Evolutionary conservation across 2,329 filamentous ascomycete genomes (phyloP).

Genomic region (Epichloe amarillans): DNA sequence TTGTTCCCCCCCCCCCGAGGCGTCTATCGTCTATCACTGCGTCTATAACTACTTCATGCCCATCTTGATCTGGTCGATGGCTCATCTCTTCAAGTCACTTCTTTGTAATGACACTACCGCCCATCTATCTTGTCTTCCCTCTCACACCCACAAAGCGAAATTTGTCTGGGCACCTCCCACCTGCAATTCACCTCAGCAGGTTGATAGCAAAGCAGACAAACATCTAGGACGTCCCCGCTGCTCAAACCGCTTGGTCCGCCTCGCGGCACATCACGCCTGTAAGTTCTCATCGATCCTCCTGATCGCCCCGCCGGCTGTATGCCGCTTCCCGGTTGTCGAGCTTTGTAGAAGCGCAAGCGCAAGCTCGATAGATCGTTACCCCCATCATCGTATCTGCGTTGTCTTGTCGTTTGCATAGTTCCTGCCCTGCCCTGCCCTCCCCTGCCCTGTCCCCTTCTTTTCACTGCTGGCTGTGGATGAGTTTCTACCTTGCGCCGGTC

Average conservation of each 20-base stretch:
- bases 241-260: constrained; percentile 4
- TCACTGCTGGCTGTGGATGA: not conserved
- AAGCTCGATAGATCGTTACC: not conserved
- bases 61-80: constrained; percentile 7
- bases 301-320: not conserved
- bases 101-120: too few relatives aligned
- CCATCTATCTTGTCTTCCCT: not conserved
- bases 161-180: not conserved
- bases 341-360: not conserved
- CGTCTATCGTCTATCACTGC: not conserved
- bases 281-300: constrained; percentile 3
- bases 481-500: constrained; percentile 8
- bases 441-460: not conserved
- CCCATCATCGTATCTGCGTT: too few relatives aligned
- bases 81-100: constrained; percentile 1
- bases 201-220: constrained; percentile 1
- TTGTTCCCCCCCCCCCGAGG: not conserved
- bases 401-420: not conserved
- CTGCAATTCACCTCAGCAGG: not conserved
- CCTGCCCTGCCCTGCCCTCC: not conserved
- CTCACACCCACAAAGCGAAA: not conserved
- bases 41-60: constrained; percentile 4
- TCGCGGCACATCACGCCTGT: constrained; percentile 2
- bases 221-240: not conserved
- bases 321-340: not conserved